Percentiles rank a stretch among this genome's conserved stretches.
phyloP scores from a whole-genome alignment of 2,329 filamentous ascomycete genomes.

The Aspergillus oerlinghausenensis region DNA sequence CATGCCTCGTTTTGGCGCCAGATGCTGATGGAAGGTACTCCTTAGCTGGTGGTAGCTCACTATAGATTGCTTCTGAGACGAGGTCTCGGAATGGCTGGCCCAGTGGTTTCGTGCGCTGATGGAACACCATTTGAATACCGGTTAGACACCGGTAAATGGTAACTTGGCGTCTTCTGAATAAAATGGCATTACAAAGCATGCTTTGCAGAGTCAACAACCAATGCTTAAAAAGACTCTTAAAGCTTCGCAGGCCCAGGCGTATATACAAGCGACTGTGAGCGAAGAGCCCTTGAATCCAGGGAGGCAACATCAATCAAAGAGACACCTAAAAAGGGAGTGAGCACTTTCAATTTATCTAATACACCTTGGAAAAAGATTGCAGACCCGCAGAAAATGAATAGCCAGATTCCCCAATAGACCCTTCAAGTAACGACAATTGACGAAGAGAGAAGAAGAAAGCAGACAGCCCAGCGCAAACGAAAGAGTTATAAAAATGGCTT shows the following conservation, averaged over 20 bases:
- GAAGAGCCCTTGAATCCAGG: not conserved
- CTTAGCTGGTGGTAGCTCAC: no score
- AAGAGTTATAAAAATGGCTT: conserved; percentile 6
- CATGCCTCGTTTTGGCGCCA: no score
- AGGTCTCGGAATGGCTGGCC: no score
- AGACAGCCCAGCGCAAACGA: not conserved
- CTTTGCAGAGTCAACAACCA: not conserved
- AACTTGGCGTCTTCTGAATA: not conserved
- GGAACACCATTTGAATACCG: no score
- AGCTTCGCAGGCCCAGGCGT: not conserved
- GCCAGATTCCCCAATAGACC: conserved; percentile 17
- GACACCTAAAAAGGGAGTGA: conserved; percentile 3
- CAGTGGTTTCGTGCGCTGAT: no score
- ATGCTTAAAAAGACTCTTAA: not conserved
- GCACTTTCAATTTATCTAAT: conserved; percentile 23
- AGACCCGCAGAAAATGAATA: conserved; percentile 6
- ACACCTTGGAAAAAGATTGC: conserved; percentile 20
- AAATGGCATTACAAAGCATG: not conserved
- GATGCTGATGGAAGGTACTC: no score
- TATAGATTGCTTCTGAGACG: no score
- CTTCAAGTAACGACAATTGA: conserved; percentile 7
- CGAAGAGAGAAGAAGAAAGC: conserved; percentile 3
- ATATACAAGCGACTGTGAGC: not conserved
- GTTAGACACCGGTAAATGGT: not conserved
- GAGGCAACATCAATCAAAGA: not conserved